These are phyloP conservation scores for Fraxinus ornus DNA, from an alignment of 305 asterid species.

Conservation along the genomic window DNA sequence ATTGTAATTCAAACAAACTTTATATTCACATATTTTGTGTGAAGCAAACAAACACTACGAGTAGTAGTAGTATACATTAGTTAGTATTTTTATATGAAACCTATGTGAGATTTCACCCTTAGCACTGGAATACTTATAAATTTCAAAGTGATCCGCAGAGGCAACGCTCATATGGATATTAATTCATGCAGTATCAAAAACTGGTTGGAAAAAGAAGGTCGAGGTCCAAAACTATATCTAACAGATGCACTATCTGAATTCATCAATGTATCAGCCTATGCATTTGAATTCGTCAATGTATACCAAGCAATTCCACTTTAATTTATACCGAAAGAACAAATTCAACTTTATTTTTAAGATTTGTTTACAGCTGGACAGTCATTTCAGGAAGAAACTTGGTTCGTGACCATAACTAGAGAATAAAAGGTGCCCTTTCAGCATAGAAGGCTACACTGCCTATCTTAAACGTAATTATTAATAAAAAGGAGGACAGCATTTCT, in stretches of 20 bases:
- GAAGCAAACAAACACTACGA: not conserved
- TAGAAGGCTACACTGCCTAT: not conserved
- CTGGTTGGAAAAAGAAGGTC: not conserved
- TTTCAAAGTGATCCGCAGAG: not conserved
- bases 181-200: not conserved
- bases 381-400: not conserved
- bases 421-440: not conserved
- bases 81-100: not conserved
- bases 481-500: not conserved
- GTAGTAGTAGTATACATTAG: too few species aligned
- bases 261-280: not conserved
- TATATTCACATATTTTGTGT: not conserved
- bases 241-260: not conserved
- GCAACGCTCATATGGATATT: not conserved
- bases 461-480: not conserved
- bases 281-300: not conserved
- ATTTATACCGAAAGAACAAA: not conserved
- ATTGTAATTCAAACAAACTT: not conserved
- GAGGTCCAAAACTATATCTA: not conserved
- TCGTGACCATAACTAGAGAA: not conserved
- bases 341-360: not conserved
- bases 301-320: not conserved
- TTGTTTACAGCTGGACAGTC: not conserved
- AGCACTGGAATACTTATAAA: not conserved
- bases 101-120: not conserved